phyloP scores from a whole-genome alignment of 139 green algal genomes.

The Pleodorina starrii region DNA sequence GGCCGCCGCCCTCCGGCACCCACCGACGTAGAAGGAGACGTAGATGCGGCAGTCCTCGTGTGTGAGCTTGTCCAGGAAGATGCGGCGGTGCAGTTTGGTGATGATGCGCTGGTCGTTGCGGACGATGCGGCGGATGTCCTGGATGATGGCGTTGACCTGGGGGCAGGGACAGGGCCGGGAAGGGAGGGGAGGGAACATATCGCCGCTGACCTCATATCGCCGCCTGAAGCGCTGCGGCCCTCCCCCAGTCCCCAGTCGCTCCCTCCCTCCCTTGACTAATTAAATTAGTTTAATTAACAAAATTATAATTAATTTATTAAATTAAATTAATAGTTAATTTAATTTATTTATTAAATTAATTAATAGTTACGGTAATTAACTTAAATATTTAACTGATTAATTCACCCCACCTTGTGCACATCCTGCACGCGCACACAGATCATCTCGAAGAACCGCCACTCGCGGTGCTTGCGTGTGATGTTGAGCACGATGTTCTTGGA shows the following conservation, averaged over 20 bases:
- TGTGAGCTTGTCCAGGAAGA: slow-evolving; percentile 91
- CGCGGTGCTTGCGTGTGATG: slow-evolving; percentile 86
- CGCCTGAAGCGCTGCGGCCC: too few species aligned
- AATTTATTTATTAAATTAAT: too few species aligned
- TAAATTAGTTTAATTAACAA: too few species aligned
- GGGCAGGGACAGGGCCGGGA: not conserved
- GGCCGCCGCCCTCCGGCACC: not conserved
- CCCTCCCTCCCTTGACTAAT: too few species aligned
- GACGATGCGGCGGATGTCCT: slow-evolving; percentile 83
- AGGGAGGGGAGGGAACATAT: not conserved
- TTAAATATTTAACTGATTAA: too few species aligned
- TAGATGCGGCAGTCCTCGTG: slow-evolving; percentile 82
- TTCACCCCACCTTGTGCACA: slow-evolving; percentile 72
- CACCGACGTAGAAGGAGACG: slow-evolving; percentile 51
- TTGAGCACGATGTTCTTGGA: slow-evolving; percentile 93
- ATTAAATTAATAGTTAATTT: too few species aligned
- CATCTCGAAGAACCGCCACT: slow-evolving; percentile 93
- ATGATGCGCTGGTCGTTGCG: slow-evolving; percentile 90
- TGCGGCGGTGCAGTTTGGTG: slow-evolving; percentile 90
- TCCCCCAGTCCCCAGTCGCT: too few species aligned
- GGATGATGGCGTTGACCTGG: slow-evolving; percentile 67
- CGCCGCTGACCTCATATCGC: too few species aligned
- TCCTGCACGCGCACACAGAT: slow-evolving; percentile 77
- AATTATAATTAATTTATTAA: too few species aligned
- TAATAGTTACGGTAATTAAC: too few species aligned